A percentile compares a stretch with the other conserved stretches of the same genome.
Conservation (phyloP, 129 eudicot species). For the Glebionis coronaria region DNA sequence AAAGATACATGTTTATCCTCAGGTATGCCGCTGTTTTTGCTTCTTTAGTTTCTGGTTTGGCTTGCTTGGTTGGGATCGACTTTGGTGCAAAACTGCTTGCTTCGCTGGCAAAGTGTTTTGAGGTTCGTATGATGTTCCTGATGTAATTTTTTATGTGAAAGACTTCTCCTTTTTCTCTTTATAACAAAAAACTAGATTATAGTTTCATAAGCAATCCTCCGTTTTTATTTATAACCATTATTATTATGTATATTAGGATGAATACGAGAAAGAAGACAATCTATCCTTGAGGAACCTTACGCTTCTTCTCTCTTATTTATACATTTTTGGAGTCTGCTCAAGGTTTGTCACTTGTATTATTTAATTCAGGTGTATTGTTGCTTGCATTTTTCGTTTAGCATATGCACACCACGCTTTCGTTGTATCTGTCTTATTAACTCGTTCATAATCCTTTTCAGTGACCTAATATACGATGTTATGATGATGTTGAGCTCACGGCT, state of each 20-base stretch:
- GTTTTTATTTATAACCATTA: neutral
- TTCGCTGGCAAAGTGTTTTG: constrained; percentile 70
- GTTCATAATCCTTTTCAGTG: constrained; percentile 47
- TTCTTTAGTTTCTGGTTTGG: constrained; percentile 89
- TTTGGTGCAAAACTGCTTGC: constrained; percentile 84
- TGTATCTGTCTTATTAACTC: neutral
- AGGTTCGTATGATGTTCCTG: constrained; percentile 37
- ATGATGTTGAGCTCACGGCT: constrained; percentile 71
- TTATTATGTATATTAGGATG: constrained; percentile 49
- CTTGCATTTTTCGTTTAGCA: neutral
- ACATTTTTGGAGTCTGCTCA: constrained; percentile 88
- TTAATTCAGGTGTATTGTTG: neutral
- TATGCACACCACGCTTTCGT: neutral
- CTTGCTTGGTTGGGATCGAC: constrained; percentile 75
- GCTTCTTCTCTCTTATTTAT: constrained; percentile 76
- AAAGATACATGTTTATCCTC: constrained; percentile 15
- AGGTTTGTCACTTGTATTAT: constrained; percentile 43
- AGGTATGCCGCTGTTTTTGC: constrained; percentile 95
- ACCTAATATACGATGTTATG: constrained; percentile 82
- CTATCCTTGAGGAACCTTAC: constrained; percentile 83
- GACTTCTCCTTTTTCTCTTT: too few relatives aligned
- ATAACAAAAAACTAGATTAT: too few relatives aligned
- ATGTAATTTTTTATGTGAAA: neutral
- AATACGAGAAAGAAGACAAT: constrained; percentile 86
- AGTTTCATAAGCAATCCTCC: neutral